Percentiles rank a stretch among this genome's conserved stretches.
phyloP scores from a whole-genome alignment of 2,329 filamentous ascomycete species.

The Arthrinium phaeospermum region DNA sequence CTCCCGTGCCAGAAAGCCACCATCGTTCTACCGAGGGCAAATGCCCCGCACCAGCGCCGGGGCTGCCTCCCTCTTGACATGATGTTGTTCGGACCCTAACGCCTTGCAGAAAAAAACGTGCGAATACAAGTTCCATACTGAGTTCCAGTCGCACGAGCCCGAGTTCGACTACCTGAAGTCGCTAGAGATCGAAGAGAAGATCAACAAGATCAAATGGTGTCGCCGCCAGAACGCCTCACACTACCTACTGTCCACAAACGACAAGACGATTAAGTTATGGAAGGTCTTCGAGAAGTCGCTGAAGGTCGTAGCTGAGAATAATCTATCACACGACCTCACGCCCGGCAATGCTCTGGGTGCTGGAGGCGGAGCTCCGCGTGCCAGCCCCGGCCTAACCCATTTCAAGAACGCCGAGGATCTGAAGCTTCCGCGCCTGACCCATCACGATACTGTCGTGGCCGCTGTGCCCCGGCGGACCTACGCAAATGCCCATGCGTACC shows the following conservation, averaged over 20 bases:
- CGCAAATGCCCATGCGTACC: conserved; percentile 97
- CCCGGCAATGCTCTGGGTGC: conserved; percentile 73
- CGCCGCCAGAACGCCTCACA: conserved; percentile 97
- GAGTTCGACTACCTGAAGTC: conserved; percentile 99
- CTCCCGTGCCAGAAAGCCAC: not conserved
- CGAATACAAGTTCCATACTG: conserved; percentile 99
- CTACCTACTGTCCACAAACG: conserved; percentile 97
- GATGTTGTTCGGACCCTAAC: not conserved
- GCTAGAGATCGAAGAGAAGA: conserved; percentile 99
- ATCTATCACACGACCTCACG: conserved; percentile 92
- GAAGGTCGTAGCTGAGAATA: conserved; percentile 99
- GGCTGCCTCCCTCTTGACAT: not conserved
- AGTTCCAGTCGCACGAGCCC: conserved; percentile 99
- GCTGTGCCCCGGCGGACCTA: conserved; percentile 96
- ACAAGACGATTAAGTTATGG: conserved; percentile 99
- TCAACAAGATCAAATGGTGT: conserved; percentile 99
- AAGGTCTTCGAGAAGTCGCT: conserved; percentile 99
- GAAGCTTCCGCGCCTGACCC: conserved; percentile 93
- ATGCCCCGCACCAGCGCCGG: not conserved
- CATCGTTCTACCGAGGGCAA: not conserved
- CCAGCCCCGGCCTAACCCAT: conserved; percentile 67
- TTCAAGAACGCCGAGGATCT: conserved; percentile 84
- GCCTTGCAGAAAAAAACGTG: conserved; percentile 91
- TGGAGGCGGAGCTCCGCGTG: conserved; percentile 75
- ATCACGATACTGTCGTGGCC: conserved; percentile 97